Conservation (phyloP, 805 yeast genomes). For the Schwanniomyces sp. region DNA sequence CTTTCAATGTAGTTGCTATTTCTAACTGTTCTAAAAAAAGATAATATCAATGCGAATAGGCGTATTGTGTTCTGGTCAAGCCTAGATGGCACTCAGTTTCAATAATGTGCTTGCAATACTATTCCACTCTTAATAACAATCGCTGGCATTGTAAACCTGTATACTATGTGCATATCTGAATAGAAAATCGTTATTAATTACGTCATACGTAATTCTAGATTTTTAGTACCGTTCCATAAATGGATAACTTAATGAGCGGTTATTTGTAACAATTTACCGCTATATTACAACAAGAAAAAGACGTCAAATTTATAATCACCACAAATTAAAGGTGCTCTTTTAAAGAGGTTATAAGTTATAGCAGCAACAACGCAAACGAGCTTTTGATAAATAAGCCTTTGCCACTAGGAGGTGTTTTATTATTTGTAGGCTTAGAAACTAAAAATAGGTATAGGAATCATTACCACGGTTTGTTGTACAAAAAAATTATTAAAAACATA, state of each 20-base stretch:
- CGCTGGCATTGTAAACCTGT: background rate
- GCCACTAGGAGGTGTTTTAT: background rate
- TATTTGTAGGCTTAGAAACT: background rate
- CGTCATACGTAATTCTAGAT: background rate
- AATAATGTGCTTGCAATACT: background rate
- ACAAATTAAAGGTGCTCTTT: background rate
- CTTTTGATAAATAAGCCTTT: background rate
- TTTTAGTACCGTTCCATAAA: background rate
- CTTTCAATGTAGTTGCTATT: too few relatives aligned
- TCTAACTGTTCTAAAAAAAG: too few relatives aligned
- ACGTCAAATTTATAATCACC: background rate
- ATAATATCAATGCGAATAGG: too few relatives aligned
- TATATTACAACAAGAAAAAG: background rate
- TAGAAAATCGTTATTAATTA: background rate
- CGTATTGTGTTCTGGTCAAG: background rate
- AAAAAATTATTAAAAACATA: background rate
- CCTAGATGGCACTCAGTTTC: background rate
- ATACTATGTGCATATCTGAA: background rate
- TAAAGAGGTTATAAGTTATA: too few relatives aligned
- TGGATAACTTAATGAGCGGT: background rate
- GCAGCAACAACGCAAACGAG: background rate
- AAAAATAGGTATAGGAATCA: background rate
- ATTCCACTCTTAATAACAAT: background rate
- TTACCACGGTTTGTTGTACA: background rate
- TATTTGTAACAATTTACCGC: background rate